A percentile compares a stretch with the other conserved stretches of the same genome.
Conservation (phyloP, 2,329 filamentous ascomycete genomes). For the Bipolaris bicolor region DNA sequence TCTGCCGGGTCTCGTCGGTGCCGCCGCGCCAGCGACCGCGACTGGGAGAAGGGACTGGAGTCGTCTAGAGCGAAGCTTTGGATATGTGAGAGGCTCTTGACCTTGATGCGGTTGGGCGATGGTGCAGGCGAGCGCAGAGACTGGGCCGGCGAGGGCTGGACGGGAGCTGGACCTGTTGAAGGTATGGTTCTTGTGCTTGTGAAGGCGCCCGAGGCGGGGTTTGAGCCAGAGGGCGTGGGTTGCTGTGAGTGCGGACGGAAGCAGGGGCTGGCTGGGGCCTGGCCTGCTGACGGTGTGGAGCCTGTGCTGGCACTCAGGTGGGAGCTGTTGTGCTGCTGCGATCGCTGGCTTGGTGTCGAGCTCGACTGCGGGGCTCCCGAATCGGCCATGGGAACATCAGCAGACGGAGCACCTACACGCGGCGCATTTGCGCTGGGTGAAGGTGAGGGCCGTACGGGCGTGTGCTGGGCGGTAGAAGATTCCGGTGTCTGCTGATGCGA, state of each 20-base stretch:
- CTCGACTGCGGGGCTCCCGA: constrained; percentile 40
- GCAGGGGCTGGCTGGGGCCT: constrained; percentile 44
- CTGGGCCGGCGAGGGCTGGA: constrained; percentile 36
- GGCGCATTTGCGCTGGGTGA: constrained; percentile 35
- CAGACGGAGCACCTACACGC: constrained; percentile 31
- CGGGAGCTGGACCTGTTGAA: constrained; percentile 15
- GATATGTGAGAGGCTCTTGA: constrained; percentile 89
- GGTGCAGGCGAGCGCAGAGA: constrained; percentile 39
- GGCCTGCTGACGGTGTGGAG: constrained; percentile 25
- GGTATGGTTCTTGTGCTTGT: constrained; percentile 31
- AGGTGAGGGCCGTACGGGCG: constrained; percentile 43
- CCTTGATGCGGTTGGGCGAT: constrained; percentile 66
- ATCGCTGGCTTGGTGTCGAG: constrained; percentile 37
- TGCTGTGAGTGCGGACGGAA: constrained; percentile 46
- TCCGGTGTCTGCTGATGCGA: constrained; percentile 51
- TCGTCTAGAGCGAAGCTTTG: constrained; percentile 86
- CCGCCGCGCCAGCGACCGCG: constrained; percentile 48
- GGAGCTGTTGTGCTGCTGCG: constrained; percentile 33
- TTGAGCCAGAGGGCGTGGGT: constrained; percentile 32
- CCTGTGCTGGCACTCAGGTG: constrained; percentile 24
- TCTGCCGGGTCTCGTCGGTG: constrained; percentile 57
- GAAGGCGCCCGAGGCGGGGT: constrained; percentile 24
- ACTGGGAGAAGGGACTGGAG: constrained; percentile 63
- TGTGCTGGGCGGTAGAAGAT: constrained; percentile 44
- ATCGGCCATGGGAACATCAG: constrained; percentile 51